Conservation (phyloP, 2,329 filamentous ascomycete genomes). For the Sclerotinia subarctica region DNA sequence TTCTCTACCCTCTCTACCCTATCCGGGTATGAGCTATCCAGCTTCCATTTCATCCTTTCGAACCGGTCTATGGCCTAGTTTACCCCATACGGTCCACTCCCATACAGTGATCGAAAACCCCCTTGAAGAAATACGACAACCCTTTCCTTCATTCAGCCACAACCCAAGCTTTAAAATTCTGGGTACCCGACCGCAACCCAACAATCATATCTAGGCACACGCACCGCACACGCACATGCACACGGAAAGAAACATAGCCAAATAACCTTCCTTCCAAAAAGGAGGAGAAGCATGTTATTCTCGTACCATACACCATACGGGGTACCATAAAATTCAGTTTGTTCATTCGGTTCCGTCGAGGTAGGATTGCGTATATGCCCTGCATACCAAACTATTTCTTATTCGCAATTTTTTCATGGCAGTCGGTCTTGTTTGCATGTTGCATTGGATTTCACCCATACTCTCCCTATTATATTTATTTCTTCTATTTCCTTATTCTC, state of each 20-base stretch:
- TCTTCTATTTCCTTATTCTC: background rate
- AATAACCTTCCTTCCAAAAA: background rate
- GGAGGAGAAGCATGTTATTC: background rate
- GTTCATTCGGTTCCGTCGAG: background rate
- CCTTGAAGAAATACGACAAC: background rate
- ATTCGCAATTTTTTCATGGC: constrained; percentile 1
- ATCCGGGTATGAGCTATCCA: background rate
- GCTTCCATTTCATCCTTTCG: background rate
- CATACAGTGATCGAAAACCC: background rate
- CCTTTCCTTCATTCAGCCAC: constrained; percentile 1
- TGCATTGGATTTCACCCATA: background rate
- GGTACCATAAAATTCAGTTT: background rate
- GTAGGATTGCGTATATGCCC: constrained; percentile 7
- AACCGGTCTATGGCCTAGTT: background rate
- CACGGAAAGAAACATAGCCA: background rate
- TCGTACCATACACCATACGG: background rate
- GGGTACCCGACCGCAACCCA: constrained; percentile 3
- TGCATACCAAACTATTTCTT: constrained; percentile 7
- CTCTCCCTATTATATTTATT: background rate
- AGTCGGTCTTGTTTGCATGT: background rate
- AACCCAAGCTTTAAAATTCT: background rate
- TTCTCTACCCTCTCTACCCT: background rate
- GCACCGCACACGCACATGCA: background rate
- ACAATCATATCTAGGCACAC: constrained; percentile 6
- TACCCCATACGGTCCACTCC: background rate